These are phyloP conservation scores for Mycena albidolilacea DNA, from an alignment of 768 basidiomycete species.

Conservation along the genomic window DNA sequence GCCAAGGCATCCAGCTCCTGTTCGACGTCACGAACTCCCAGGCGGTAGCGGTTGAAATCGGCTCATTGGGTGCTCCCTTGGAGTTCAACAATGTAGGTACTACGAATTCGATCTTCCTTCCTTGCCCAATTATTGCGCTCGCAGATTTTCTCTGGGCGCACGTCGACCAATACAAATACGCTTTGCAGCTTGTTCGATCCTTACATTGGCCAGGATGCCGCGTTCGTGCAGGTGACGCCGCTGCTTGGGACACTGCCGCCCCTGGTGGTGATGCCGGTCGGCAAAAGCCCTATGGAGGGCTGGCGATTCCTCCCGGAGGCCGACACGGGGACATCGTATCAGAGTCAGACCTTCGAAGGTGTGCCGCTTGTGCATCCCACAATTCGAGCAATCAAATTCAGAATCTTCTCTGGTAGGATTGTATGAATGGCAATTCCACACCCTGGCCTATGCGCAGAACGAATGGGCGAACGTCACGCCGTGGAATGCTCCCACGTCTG, in stretches of 20 bases:
- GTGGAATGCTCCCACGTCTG: slow-evolving; percentile 68
- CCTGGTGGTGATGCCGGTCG: slow-evolving; percentile 63
- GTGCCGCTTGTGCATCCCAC: not conserved
- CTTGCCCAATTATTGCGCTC: not conserved
- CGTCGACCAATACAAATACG: slow-evolving; percentile 65
- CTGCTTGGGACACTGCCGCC: slow-evolving; percentile 68
- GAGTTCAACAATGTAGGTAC: slow-evolving; percentile 73
- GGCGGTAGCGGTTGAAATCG: slow-evolving; percentile 64
- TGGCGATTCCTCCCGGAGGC: slow-evolving; percentile 71
- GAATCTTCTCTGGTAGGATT: slow-evolving; percentile 41
- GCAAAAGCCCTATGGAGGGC: slow-evolving; percentile 67
- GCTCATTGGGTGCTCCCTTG: slow-evolving; percentile 65
- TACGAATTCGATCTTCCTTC: not conserved
- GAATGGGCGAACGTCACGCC: slow-evolving; percentile 68
- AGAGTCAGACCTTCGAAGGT: slow-evolving; percentile 73
- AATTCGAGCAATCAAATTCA: too few relatives aligned
- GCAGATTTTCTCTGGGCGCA: slow-evolving; percentile 70
- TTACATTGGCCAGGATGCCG: slow-evolving; percentile 70
- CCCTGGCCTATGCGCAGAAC: slow-evolving; percentile 68
- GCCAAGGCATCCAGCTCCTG: slow-evolving; percentile 59
- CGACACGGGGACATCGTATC: slow-evolving; percentile 62
- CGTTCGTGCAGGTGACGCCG: slow-evolving; percentile 67
- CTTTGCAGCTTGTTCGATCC: slow-evolving; percentile 71
- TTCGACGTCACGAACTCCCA: slow-evolving; percentile 68
- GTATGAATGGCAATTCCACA: slow-evolving; percentile 75